Evolutionary conservation across 2,329 filamentous ascomycete species (phyloP).

Genomic region (Fusarium kyushuense): DNA sequence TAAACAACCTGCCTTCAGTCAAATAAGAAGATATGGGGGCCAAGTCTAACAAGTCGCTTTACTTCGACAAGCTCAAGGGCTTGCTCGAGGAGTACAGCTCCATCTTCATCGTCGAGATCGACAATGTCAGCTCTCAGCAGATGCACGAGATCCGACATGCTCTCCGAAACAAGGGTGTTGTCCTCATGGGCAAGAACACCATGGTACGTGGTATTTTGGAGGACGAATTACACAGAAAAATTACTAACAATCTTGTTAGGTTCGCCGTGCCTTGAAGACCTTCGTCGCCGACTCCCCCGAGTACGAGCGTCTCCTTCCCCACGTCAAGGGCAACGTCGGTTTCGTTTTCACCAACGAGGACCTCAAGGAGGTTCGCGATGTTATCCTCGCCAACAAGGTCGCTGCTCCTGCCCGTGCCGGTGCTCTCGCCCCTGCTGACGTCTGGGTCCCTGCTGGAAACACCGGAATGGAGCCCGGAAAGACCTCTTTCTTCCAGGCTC

Average conservation of each 20-base stretch:
- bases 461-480: slow-evolving; percentile 99
- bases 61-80: slow-evolving; percentile 99
- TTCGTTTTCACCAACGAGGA: slow-evolving; percentile 99
- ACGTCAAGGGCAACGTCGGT: slow-evolving; percentile 97
- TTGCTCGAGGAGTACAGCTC: slow-evolving; percentile 97
- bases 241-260: slow-evolving; percentile 60
- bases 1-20: slow-evolving; percentile 97
- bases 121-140: slow-evolving; percentile 99
- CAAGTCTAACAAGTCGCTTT: slow-evolving; percentile 94
- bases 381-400: slow-evolving; percentile 97
- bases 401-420: slow-evolving; percentile 97
- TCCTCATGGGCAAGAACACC: slow-evolving; percentile 99
- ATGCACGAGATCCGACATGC: slow-evolving; percentile 99
- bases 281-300: slow-evolving; percentile 92
- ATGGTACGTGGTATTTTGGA: slow-evolving; percentile 73
- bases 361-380: slow-evolving; percentile 90
- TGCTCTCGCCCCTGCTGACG: slow-evolving; percentile 92
- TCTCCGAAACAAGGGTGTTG: slow-evolving; percentile 91
- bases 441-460: slow-evolving; percentile 97
- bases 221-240: not conserved
- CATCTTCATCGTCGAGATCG: slow-evolving; percentile 96
- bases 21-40: slow-evolving; percentile 98
- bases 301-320: slow-evolving; percentile 97
- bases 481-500: slow-evolving; percentile 99
- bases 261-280: slow-evolving; percentile 96